Evolutionary conservation across 2,329 filamentous ascomycete genomes (phyloP).

Genomic region (Ceratocystis alfenasii): DNA sequence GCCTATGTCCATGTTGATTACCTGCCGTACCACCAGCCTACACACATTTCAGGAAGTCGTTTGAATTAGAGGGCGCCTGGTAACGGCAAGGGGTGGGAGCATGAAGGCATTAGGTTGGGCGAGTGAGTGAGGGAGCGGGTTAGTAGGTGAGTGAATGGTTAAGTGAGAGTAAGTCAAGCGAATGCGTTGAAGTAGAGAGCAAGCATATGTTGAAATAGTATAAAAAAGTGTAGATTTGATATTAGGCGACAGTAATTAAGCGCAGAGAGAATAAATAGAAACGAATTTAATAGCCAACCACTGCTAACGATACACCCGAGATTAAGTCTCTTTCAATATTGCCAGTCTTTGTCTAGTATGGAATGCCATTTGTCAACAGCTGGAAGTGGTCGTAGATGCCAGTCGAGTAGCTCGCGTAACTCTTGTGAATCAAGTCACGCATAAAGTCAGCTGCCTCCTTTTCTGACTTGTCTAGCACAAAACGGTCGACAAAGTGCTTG

Average conservation of each 20-base stretch:
- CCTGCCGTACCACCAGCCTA: conserved; percentile 49
- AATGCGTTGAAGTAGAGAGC: neutral
- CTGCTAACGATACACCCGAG: too few relatives aligned
- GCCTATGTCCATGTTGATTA: conserved; percentile 60
- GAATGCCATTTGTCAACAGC: conserved; percentile 91
- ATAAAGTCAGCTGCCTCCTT: conserved; percentile 92
- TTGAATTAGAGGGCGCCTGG: conserved; percentile 12
- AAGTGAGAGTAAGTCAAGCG: too few relatives aligned
- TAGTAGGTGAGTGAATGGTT: neutral
- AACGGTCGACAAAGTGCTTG: conserved; percentile 80
- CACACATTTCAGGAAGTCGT: conserved; percentile 36
- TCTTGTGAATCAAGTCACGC: conserved; percentile 77
- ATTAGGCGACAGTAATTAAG: neutral
- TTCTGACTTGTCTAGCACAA: conserved; percentile 84
- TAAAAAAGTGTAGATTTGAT: conserved; percentile 1
- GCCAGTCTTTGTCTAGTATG: conserved; percentile 48
- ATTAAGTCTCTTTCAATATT: too few relatives aligned
- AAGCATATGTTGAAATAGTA: neutral
- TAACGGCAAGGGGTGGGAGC: neutral
- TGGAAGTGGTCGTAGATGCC: conserved; percentile 98
- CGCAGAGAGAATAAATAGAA: conserved; percentile 10
- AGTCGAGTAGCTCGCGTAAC: conserved; percentile 80
- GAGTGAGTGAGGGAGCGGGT: too few relatives aligned
- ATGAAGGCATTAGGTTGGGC: neutral
- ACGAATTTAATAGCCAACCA: neutral